Base-by-base conservation (phyloP, 805 yeast genomes). In the Torulaspora gathmanii region DNA sequence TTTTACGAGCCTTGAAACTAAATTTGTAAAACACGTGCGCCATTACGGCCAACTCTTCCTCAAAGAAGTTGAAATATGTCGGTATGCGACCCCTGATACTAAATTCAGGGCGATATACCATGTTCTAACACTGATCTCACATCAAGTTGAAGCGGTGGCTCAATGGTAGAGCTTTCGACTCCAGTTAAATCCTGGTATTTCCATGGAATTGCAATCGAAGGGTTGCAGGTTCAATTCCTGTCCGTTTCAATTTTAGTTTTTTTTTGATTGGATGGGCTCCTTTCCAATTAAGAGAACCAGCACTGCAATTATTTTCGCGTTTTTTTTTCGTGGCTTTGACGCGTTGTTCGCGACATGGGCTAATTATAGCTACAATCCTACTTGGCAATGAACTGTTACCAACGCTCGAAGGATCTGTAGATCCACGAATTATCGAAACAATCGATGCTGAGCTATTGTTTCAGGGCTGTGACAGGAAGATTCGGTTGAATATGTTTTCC, bases 141-240 rank as follows among this genome's bases (percentile, higher is more conserved):
- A 30, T 17, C 26, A 38, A 29, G 39, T 28, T 52, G 78, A 74
- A 74, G 77, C 75, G 73, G 76, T 74, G 78, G 79, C 78, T 74
- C 78, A 74, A 74, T 74, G 78, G 79, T 73, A 74, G 79, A 74
- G 79, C 78, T 72, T 74, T 74, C 74, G 79, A 74, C 74, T 75
- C 80, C 80, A 75, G 70, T 61, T 59, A 53, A 50, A 56, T 47
- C 46, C 56, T 57, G 61, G 61, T 29, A 43, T 34, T 41, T 42
- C 45, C 47, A 44, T 28, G 56, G 51, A 49, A 54, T 61, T 62
- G 68, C 66, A 70, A 76, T 76, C 83, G 75, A 75, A 77, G 74
- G 83, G 82, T 77, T 77, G 82, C 82, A 77, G 82, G 83, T 78
- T 78, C 83, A 74, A 78, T 75, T 78, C 83, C 82, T 77, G 83